Evolutionary conservation across 331 rosid species (phyloP).

Genomic region (Acacia concinna): DNA sequence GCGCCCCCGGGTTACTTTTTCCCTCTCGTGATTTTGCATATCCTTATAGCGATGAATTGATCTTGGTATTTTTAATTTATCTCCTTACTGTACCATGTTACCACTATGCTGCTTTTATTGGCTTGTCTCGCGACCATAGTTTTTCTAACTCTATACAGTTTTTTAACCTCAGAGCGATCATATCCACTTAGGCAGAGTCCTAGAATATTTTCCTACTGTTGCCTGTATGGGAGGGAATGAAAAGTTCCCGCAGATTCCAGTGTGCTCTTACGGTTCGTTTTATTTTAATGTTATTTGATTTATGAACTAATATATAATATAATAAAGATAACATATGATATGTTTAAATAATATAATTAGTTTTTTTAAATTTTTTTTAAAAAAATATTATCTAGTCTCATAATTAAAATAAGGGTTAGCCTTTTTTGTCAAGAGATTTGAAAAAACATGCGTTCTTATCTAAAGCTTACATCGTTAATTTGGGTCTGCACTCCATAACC

Average conservation of each 20-base stretch:
- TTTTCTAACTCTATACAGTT: background rate
- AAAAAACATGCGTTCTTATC: background rate
- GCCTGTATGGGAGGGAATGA: background rate
- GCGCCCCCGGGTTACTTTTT: too few relatives aligned
- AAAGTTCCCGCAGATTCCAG: background rate
- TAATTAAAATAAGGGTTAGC: too few relatives aligned
- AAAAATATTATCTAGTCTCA: too few relatives aligned
- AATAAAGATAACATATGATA: too few relatives aligned
- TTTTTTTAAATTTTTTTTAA: too few relatives aligned
- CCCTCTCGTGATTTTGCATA: slow-evolving; percentile 41
- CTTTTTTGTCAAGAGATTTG: background rate
- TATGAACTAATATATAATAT: too few relatives aligned
- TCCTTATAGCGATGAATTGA: slow-evolving; percentile 10
- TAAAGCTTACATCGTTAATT: background rate
- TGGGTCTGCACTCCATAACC: background rate
- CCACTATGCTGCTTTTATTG: background rate
- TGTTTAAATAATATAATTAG: too few relatives aligned
- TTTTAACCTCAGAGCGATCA: background rate
- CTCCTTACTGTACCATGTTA: background rate
- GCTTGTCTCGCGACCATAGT: background rate
- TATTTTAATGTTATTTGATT: too few relatives aligned
- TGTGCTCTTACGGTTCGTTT: too few relatives aligned
- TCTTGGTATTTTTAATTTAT: background rate
- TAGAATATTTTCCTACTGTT: background rate
- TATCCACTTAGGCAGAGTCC: too few relatives aligned